Conservation (phyloP, 2,329 filamentous ascomycete genomes). For the Cladorrhinum sp. region DNA sequence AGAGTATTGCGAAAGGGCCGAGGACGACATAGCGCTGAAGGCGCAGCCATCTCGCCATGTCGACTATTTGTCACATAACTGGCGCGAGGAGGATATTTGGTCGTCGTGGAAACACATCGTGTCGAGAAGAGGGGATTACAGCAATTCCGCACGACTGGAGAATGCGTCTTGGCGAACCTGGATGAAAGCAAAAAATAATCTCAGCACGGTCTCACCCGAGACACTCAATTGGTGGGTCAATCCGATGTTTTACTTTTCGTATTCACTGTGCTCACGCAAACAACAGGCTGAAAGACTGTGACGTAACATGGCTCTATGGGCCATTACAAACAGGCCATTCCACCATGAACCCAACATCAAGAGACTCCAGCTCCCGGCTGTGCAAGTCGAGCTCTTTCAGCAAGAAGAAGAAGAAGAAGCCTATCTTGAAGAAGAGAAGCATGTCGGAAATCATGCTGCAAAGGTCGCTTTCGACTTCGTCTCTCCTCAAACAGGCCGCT, state of each 20-base stretch:
- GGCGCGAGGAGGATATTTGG: conserved; percentile 96
- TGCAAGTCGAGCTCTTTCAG: conserved; percentile 63
- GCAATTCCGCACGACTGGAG: conserved; percentile 78
- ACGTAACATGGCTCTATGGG: conserved; percentile 96
- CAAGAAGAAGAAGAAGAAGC: conserved; percentile 81
- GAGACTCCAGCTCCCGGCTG: conserved; percentile 42
- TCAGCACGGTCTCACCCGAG: conserved; percentile 86
- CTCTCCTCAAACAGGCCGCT: conserved; percentile 83
- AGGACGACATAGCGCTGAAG: conserved; percentile 76
- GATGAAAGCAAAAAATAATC: conserved; percentile 85
- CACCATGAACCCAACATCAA: conserved; percentile 47
- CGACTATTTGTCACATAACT: conserved; percentile 92
- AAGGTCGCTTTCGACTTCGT: conserved; percentile 81
- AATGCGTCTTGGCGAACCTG: conserved; percentile 98
- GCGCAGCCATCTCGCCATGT: conserved; percentile 80
- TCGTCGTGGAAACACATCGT: conserved; percentile 94
- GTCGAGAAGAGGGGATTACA: conserved; percentile 72
- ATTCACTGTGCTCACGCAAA: conserved; percentile 14
- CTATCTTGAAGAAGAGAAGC: conserved; percentile 93
- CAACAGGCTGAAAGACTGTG: conserved; percentile 87
- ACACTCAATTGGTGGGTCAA: conserved; percentile 79
- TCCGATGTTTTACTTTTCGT: not conserved
- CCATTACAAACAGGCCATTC: conserved; percentile 74
- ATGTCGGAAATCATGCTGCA: conserved; percentile 96
- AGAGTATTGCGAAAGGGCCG: conserved; percentile 57